Conservation (phyloP, 129 eudicot genomes). For the Pseudognaphalium luteoalbum region DNA sequence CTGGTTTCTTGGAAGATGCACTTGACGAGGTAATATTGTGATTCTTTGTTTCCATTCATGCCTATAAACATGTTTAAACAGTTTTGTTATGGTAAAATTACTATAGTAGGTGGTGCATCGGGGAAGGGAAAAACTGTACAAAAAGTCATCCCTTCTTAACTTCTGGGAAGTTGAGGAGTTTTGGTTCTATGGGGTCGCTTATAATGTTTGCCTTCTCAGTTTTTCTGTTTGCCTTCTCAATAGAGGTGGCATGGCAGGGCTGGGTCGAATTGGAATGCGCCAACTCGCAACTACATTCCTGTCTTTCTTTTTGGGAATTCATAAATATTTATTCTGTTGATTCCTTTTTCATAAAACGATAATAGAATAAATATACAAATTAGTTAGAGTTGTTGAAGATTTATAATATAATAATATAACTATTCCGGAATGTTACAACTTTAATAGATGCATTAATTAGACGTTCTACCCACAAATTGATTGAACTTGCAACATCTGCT, state of each 20-base stretch:
- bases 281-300: background rate
- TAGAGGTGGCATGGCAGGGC: background rate
- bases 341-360: background rate
- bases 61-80: slow-evolving; percentile 6
- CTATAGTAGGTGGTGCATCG: slow-evolving; percentile 8
- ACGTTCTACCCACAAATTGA: background rate
- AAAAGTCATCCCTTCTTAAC: too few species aligned
- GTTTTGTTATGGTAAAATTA: slow-evolving; percentile 4
- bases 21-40: slow-evolving; percentile 65
- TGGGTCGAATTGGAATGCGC: background rate
- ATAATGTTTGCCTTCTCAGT: background rate
- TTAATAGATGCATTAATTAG: background rate
- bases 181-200: background rate
- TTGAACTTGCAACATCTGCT: background rate
- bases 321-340: background rate
- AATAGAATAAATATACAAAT: background rate
- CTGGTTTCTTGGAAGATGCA: slow-evolving; percentile 97
- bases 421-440: background rate
- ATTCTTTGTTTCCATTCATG: background rate
- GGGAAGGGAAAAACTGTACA: background rate
- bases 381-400: background rate
- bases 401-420: too few species aligned
- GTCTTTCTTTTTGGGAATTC: background rate
- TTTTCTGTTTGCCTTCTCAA: slow-evolving; percentile 1
- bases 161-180: too few species aligned